phyloP scores from a whole-genome alignment of 805 yeast species.

The Wickerhamomyces queroliae region DNA sequence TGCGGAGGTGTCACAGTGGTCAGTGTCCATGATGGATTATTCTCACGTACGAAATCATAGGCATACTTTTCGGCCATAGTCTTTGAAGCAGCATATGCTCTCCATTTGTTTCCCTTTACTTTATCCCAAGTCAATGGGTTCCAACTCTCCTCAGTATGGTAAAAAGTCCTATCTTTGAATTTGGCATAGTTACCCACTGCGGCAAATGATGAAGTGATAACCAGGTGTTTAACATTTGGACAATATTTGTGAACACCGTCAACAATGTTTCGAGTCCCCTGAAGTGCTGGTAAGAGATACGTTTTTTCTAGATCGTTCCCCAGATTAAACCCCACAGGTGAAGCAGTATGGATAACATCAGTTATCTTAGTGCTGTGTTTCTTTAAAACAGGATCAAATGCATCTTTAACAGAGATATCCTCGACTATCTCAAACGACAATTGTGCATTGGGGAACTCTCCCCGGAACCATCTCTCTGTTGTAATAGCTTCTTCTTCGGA shows the following conservation, averaged over 20 bases:
- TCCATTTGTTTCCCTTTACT: too few species aligned
- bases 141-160: conserved; percentile 37
- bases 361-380: conserved; percentile 44
- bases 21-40: conserved; percentile 31
- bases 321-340: conserved; percentile 45
- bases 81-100: conserved; percentile 27
- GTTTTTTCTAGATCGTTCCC: conserved; percentile 40
- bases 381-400: conserved; percentile 40
- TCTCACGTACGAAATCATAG: conserved; percentile 38
- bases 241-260: too few species aligned
- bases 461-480: conserved; percentile 23
- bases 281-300: conserved; percentile 49
- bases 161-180: conserved; percentile 24
- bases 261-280: too few species aligned
- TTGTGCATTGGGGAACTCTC: conserved; percentile 25
- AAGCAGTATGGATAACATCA: conserved; percentile 56
- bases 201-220: conserved; percentile 41
- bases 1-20: conserved; percentile 48
- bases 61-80: conserved; percentile 51
- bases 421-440: conserved; percentile 40
- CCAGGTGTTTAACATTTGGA: too few species aligned
- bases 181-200: conserved; percentile 29
- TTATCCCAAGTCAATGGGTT: conserved; percentile 43
- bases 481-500: conserved; percentile 30
- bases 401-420: conserved; percentile 39